A percentile compares a stretch with the other conserved stretches of the same genome.
Evolutionary conservation across 2,329 filamentous ascomycete species (phyloP).

Genomic region (Alternaria panax): DNA sequence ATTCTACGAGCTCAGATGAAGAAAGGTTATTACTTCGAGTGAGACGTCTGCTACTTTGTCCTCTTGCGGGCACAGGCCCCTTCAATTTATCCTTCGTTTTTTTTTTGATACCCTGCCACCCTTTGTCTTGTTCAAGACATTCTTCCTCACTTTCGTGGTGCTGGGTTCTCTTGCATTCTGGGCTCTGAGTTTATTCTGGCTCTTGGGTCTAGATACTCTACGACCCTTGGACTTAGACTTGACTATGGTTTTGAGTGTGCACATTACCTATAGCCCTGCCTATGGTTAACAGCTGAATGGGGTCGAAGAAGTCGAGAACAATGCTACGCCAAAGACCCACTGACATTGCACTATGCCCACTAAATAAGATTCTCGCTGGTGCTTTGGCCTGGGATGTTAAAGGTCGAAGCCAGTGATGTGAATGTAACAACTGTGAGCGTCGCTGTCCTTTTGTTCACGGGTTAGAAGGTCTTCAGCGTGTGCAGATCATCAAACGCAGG

Average conservation of each 20-base stretch:
- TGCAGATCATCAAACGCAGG: not conserved
- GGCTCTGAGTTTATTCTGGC: not conserved
- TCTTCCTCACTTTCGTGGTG: not conserved
- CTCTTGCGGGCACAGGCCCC: not conserved
- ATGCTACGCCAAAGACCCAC: slow-evolving; percentile 5
- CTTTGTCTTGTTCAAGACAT: not conserved
- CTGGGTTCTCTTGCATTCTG: not conserved
- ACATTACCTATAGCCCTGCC: slow-evolving; percentile 3
- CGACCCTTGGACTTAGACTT: not conserved
- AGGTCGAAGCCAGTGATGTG: not conserved
- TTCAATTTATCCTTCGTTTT: not conserved
- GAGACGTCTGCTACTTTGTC: not conserved
- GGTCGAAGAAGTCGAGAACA: slow-evolving; percentile 6
- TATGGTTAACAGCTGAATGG: slow-evolving; percentile 1
- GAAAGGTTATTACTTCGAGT: not conserved
- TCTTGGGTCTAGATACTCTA: not conserved
- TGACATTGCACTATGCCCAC: not conserved
- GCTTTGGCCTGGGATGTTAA: slow-evolving; percentile 8
- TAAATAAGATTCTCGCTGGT: not conserved
- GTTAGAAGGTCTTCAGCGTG: not conserved
- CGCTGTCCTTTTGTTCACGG: not conserved
- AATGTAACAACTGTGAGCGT: not conserved
- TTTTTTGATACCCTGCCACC: not conserved
- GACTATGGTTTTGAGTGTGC: not conserved
- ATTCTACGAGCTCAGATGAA: not conserved